phyloP scores from a whole-genome alignment of 805 yeast genomes.

The Schwanniomyces vanrijiae region DNA sequence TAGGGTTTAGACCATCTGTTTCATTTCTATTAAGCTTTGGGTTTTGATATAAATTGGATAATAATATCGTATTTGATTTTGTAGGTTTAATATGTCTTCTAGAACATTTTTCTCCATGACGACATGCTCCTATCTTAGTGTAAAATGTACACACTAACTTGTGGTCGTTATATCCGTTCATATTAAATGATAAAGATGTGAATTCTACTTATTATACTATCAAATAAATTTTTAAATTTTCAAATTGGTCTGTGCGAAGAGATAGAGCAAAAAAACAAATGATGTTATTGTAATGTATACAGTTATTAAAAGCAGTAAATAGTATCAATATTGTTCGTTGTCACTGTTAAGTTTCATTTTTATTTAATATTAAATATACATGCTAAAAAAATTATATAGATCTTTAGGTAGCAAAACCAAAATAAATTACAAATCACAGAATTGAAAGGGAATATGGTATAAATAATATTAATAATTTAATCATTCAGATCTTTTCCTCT shows the following conservation, averaged over 20 bases:
- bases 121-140: slow-evolving; percentile 84
- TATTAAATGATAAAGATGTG: not conserved
- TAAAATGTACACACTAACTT: slow-evolving; percentile 55
- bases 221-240: not conserved
- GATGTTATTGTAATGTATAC: not conserved
- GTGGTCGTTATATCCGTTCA: slow-evolving; percentile 4
- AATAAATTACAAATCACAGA: not conserved
- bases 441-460: not conserved
- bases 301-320: not conserved
- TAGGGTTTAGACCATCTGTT: slow-evolving; percentile 30
- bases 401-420: not conserved
- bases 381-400: no score
- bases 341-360: no score
- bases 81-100: slow-evolving; percentile 69
- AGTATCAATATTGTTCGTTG: no score
- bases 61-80: slow-evolving; percentile 61
- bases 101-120: slow-evolving; percentile 89
- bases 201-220: not conserved
- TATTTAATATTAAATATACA: no score
- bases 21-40: slow-evolving; percentile 46
- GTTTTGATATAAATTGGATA: slow-evolving; percentile 64
- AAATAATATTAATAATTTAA: not conserved
- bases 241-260: not conserved
- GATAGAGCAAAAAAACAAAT: not conserved
- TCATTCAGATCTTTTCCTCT: not conserved